phyloP scores from a whole-genome alignment of 2,329 filamentous ascomycete genomes.

The Arthrinium phaeospermum region DNA sequence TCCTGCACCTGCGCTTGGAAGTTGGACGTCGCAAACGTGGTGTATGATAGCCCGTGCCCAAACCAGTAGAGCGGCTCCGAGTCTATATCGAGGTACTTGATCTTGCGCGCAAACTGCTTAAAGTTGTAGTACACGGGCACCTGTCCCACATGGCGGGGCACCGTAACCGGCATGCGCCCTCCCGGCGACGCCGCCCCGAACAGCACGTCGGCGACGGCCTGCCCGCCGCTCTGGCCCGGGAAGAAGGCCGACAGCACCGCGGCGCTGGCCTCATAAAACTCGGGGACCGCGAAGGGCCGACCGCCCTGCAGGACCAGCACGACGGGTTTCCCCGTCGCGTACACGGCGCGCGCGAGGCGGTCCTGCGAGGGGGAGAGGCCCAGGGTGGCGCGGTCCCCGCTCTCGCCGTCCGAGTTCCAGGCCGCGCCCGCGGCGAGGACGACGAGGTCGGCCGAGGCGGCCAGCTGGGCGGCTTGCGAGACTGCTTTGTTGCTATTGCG shows the following conservation, averaged over 20 bases:
- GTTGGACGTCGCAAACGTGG: slow-evolving; percentile 34
- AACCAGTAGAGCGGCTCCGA: slow-evolving; percentile 41
- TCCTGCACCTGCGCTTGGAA: slow-evolving; percentile 29
- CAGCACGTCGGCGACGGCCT: slow-evolving; percentile 43
- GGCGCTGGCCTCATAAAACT: slow-evolving; percentile 44
- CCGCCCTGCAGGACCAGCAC: slow-evolving; percentile 49
- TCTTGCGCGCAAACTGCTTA: slow-evolving; percentile 36
- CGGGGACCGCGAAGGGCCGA: slow-evolving; percentile 47
- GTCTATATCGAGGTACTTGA: slow-evolving; percentile 39
- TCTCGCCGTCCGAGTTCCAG: slow-evolving; percentile 53
- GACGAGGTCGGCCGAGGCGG: slow-evolving; percentile 43
- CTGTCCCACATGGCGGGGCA: slow-evolving; percentile 42
- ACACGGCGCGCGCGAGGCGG: slow-evolving; percentile 43
- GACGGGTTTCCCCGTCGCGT: slow-evolving; percentile 45
- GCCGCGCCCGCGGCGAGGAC: slow-evolving; percentile 47
- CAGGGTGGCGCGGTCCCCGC: slow-evolving; percentile 46
- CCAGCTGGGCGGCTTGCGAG: slow-evolving; percentile 42
- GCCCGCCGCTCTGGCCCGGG: slow-evolving; percentile 41
- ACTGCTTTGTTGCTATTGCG: slow-evolving; percentile 32
- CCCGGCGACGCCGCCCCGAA: slow-evolving; percentile 41
- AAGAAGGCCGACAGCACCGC: slow-evolving; percentile 47
- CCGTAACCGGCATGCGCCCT: slow-evolving; percentile 41
- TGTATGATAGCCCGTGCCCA: slow-evolving; percentile 43
- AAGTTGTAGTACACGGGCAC: slow-evolving; percentile 44
- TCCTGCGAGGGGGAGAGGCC: slow-evolving; percentile 45